Evolutionary conservation across 1,284 basidiomycete genomes (phyloP).

Genomic region (Omphalotus olearius): DNA sequence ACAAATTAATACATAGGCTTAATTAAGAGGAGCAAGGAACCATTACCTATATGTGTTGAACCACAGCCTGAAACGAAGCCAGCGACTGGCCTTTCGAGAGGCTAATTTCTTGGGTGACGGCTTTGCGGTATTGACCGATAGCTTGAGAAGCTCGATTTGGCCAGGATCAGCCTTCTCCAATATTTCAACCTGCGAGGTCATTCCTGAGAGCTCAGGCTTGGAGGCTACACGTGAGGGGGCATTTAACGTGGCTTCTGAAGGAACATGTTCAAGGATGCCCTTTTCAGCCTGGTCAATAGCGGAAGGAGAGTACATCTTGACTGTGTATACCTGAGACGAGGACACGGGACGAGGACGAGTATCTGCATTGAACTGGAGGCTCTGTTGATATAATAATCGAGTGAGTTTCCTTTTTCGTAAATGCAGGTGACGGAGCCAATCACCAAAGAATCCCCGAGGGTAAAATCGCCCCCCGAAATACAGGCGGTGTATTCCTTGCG

Average conservation of each 20-base stretch:
- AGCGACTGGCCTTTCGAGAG: constrained; percentile 29
- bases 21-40: not conserved
- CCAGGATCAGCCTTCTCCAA: not conserved
- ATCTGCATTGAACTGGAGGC: not conserved
- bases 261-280: constrained; percentile 9
- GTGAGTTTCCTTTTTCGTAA: no score
- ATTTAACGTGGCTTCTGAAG: not conserved
- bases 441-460: no score
- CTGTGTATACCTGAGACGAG: not conserved
- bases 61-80: constrained; percentile 55
- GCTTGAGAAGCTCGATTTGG: not conserved
- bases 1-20: not conserved
- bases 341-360: not conserved
- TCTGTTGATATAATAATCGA: no score
- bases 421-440: no score
- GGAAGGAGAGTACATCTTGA: constrained; percentile 7
- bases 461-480: no score
- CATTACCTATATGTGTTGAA: constrained; percentile 60
- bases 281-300: constrained; percentile 11
- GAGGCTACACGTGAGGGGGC: not conserved
- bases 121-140: not conserved
- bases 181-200: no score
- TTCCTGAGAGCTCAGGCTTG: no score
- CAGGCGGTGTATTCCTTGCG: no score
- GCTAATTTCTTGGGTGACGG: constrained; percentile 15